Evolutionary conservation across 768 basidiomycete genomes (phyloP).

Genomic region (Psilocybe tampanensis): DNA sequence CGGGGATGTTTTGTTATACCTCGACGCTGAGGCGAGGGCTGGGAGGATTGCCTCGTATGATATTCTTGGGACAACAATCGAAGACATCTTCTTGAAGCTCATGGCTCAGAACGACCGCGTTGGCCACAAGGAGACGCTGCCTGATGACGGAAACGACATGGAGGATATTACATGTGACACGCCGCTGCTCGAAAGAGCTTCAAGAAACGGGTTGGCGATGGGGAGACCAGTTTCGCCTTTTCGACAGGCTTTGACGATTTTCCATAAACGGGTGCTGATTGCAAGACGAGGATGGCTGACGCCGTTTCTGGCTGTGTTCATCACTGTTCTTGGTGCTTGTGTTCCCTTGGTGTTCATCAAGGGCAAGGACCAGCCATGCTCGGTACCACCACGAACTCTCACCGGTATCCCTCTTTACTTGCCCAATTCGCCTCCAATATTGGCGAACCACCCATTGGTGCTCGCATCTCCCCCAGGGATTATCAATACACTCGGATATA

Average conservation of each 20-base stretch:
- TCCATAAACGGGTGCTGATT: slow-evolving; percentile 69
- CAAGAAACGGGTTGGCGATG: slow-evolving; percentile 33
- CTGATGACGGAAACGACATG: slow-evolving; percentile 29
- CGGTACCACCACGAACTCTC: slow-evolving; percentile 35
- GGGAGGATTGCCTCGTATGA: slow-evolving; percentile 58
- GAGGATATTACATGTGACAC: slow-evolving; percentile 13
- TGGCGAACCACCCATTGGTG: slow-evolving; percentile 34
- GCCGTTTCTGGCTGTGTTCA: slow-evolving; percentile 51
- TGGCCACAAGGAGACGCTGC: slow-evolving; percentile 19
- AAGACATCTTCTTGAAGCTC: slow-evolving; percentile 78
- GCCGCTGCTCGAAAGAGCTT: slow-evolving; percentile 13
- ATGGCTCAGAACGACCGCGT: slow-evolving; percentile 49
- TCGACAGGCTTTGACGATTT: slow-evolving; percentile 70
- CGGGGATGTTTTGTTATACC: slow-evolving; percentile 52
- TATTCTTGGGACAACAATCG: slow-evolving; percentile 73
- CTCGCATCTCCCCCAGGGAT: slow-evolving; percentile 60
- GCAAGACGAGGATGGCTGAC: slow-evolving; percentile 71
- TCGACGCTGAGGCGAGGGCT: slow-evolving; percentile 45
- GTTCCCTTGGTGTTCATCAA: slow-evolving; percentile 69
- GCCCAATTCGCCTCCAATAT: slow-evolving; percentile 43
- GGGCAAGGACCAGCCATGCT: slow-evolving; percentile 54
- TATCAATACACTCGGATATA: slow-evolving; percentile 46
- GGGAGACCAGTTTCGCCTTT: slow-evolving; percentile 59
- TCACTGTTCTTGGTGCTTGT: slow-evolving; percentile 64
- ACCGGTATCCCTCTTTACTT: slow-evolving; percentile 54